Conservation (phyloP, 1,139 yeast species). For the Pneumocystis oryctolagi region DNA sequence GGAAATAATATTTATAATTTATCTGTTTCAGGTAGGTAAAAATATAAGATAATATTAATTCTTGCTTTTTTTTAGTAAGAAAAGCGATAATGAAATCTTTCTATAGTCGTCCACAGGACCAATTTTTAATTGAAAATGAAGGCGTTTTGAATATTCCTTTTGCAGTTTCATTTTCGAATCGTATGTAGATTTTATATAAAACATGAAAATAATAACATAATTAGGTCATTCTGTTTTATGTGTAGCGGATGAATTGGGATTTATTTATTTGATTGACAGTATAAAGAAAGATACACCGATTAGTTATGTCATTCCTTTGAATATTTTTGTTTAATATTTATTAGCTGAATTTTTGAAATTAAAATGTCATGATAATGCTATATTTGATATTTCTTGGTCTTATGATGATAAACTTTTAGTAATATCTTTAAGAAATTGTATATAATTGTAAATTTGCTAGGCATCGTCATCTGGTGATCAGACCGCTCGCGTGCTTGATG, state of each 20-base stretch:
- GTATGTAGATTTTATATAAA: neutral
- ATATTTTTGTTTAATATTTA: neutral
- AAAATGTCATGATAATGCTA: constrained; percentile 1
- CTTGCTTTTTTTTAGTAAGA: neutral
- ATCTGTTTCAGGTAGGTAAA: neutral
- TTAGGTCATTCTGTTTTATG: neutral
- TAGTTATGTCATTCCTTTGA: neutral
- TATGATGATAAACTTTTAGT: neutral
- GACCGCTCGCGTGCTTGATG: neutral
- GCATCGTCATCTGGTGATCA: constrained; percentile 2
- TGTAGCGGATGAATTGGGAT: neutral
- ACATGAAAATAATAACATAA: neutral
- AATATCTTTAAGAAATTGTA: neutral
- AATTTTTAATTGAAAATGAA: neutral
- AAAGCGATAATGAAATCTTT: neutral
- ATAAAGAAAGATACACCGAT: neutral
- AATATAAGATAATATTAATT: neutral
- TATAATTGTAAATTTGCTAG: neutral
- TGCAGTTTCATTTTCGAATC: neutral
- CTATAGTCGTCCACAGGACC: neutral
- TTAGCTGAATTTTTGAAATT: neutral
- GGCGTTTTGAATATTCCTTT: neutral
- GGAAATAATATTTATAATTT: neutral
- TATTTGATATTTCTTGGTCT: constrained; percentile 1
- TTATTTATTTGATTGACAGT: neutral